These are phyloP conservation scores for Fragaria nilgerrensis DNA, from an alignment of 306 rosid species.

Conservation along the genomic window DNA sequence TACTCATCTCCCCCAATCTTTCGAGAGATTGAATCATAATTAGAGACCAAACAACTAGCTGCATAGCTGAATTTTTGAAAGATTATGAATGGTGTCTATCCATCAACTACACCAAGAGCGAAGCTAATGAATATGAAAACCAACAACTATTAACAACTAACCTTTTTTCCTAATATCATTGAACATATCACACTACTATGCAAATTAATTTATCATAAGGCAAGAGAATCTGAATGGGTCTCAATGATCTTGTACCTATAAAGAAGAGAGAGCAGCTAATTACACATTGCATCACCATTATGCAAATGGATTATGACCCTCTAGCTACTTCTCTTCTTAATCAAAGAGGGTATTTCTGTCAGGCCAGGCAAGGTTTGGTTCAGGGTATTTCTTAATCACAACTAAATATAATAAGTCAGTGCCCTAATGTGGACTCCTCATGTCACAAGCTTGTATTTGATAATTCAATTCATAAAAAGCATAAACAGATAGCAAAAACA, in stretches of 20 bases:
- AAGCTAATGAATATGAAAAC: background rate
- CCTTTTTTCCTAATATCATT: background rate
- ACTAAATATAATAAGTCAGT: slow-evolving; percentile 12
- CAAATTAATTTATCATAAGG: background rate
- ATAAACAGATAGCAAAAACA: slow-evolving; percentile 15
- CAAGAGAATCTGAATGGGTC: slow-evolving; percentile 7
- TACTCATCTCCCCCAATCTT: background rate
- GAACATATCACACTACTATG: background rate
- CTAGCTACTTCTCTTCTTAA: slow-evolving; percentile 24
- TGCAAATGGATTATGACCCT: background rate
- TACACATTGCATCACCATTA: background rate
- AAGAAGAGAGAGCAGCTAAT: background rate
- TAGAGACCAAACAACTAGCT: background rate
- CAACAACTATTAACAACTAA: background rate
- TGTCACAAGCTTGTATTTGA: slow-evolving; percentile 11
- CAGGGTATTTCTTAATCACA: background rate
- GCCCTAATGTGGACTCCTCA: slow-evolving; percentile 22
- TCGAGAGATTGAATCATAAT: too few relatives aligned
- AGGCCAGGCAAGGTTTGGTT: background rate
- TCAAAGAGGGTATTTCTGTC: slow-evolving; percentile 23
- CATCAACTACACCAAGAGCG: background rate
- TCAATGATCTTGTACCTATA: background rate
- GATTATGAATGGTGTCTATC: background rate
- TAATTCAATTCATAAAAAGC: slow-evolving; percentile 8
- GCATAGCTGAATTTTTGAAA: background rate